A percentile compares a stretch with the other conserved stretches of the same genome.
Evolutionary conservation across 2,329 filamentous ascomycete species (phyloP).

Genomic region (Stachybotrys echinatus): DNA sequence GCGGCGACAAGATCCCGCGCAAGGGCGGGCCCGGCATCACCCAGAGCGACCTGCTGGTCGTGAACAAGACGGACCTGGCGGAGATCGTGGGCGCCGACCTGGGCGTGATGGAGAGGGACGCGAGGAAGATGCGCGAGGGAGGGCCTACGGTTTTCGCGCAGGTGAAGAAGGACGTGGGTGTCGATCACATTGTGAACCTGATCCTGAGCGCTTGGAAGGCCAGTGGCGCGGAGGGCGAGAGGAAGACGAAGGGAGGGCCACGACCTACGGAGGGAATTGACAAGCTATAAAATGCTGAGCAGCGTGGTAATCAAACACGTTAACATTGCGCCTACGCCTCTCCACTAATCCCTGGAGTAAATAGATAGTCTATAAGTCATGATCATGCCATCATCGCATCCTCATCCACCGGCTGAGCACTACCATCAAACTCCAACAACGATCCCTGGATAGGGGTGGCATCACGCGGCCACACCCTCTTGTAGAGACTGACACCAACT

Average conservation of each 20-base stretch:
- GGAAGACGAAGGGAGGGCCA: constrained; percentile 50
- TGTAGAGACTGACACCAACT: constrained; percentile 84
- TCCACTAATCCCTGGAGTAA: neutral
- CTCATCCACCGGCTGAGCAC: constrained; percentile 13
- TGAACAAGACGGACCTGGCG: constrained; percentile 96
- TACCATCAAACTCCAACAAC: constrained; percentile 30
- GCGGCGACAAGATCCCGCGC: constrained; percentile 91
- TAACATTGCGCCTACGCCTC: neutral
- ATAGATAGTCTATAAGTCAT: constrained; percentile 5
- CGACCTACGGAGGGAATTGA: constrained; percentile 52
- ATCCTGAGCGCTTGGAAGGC: constrained; percentile 90
- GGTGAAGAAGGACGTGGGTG: constrained; percentile 85
- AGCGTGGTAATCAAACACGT: constrained; percentile 5
- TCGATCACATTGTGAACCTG: constrained; percentile 82
- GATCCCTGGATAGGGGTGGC: constrained; percentile 44
- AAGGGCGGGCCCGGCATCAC: constrained; percentile 98
- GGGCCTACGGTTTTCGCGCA: constrained; percentile 94
- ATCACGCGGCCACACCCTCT: constrained; percentile 74
- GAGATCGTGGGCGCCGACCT: constrained; percentile 87
- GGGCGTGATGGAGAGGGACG: constrained; percentile 89
- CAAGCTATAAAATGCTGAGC: constrained; percentile 20
- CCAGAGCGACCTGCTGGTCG: constrained; percentile 85
- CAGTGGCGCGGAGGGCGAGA: constrained; percentile 68
- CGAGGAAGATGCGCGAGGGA: constrained; percentile 89
- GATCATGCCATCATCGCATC: constrained; percentile 30